Evolutionary conservation across 1,139 yeast genomes (phyloP), one percentile per base, ranked within the genome.

Genomic region (Debaryomycetaceae sp.): DNA sequence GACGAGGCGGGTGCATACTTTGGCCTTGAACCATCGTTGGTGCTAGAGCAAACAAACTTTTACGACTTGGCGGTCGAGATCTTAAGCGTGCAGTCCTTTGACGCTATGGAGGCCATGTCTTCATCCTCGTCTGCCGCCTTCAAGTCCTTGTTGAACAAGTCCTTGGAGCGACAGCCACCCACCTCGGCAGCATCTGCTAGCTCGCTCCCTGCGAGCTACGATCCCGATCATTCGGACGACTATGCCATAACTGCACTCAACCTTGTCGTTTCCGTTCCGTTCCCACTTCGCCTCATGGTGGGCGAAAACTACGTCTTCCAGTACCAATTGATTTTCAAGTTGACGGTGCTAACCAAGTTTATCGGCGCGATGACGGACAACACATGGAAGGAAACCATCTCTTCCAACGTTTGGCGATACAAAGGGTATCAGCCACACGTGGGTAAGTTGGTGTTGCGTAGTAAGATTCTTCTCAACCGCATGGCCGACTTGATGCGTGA

Each of bases 241-340:
- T 52, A 55, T 28, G 46, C 68, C 2, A 55, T 65, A 4, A 40
- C 60, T 2, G 60, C 65, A 22, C 47, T 88, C 10, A 83, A 79
- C 42, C 61, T 88, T 25, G 83, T 84, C 32, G 53, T 85, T 21
- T 62, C 70, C 17, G 62, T 89, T 14, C 96, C 96, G 5, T 93
- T 86, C 49, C 99, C 99, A 0, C 57, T 88, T 29, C 86, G 88
- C 41, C 63, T 89, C 23, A 65, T 91, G 1, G 58, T 88, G 3
- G 77, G 83, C 16, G 74, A 80, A 37, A 81, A 85, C 26, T 75
- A 82, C 18, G 65, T 86, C 20, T 71, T 79, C 30, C 88, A 93
- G 38, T 88, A 83, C 48, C 96, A 89, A 51, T 62, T 86, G 19
- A 59, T 88, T 35, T 86, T 84, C 46, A 75, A 96, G 41, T 79